Conservation (phyloP, 345 rosid genomes). For the Euclidium syriacum region DNA sequence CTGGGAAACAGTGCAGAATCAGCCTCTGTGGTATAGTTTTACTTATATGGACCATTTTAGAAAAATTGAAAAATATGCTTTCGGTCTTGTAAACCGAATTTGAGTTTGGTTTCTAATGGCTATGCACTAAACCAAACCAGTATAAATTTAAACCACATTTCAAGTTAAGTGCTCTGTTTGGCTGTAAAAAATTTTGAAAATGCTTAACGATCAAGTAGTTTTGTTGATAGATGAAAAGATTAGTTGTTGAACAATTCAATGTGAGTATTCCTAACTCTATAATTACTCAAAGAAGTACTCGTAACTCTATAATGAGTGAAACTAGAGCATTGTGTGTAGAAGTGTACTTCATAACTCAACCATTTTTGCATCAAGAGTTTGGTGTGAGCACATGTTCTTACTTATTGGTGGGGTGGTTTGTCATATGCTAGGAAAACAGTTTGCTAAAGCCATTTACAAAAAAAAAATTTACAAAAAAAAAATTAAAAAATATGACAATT, state of each 20-base stretch:
- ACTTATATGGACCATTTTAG: neutral
- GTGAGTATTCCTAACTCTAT: neutral
- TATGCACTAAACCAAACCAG: neutral
- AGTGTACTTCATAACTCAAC: conserved; percentile 4
- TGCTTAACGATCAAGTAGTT: neutral
- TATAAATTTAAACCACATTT: neutral
- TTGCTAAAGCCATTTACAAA: too few species aligned
- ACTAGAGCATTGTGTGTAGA: neutral
- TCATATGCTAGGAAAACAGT: too few species aligned
- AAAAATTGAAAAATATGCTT: neutral
- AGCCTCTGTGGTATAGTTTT: conserved; percentile 8
- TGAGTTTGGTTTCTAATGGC: too few species aligned
- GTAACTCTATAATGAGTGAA: neutral
- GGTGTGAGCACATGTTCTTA: neutral
- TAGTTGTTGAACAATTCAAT: neutral
- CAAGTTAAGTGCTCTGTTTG: too few species aligned
- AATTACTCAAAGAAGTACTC: neutral
- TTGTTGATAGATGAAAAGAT: neutral
- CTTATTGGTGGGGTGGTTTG: neutral
- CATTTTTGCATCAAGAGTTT: neutral
- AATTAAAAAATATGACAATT: too few species aligned
- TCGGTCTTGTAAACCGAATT: neutral
- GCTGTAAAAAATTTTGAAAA: neutral
- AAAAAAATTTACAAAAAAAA: too few species aligned
- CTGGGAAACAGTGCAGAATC: neutral